Evolutionary conservation across 495 filamentous ascomycete genomes (phyloP).

Genomic region (Saxophila tyrrhenica): DNA sequence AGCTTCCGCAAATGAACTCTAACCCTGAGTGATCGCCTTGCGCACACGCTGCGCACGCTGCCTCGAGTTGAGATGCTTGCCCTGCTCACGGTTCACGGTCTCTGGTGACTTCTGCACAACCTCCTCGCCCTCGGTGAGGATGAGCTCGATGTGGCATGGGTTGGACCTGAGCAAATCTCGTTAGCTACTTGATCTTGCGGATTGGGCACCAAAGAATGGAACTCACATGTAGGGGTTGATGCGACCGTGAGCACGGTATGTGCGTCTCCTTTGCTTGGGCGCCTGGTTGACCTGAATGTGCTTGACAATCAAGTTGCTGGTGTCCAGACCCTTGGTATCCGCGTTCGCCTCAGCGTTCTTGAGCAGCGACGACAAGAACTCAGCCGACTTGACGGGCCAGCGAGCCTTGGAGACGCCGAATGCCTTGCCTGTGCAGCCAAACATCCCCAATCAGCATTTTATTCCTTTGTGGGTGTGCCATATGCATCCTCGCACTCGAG

Average conservation of each 20-base stretch:
- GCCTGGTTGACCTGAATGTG: conserved; percentile 99
- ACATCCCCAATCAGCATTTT: conserved; percentile 7
- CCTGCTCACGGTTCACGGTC: conserved; percentile 46
- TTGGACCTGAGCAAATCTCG: conserved; percentile 48
- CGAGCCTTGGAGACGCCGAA: conserved; percentile 93
- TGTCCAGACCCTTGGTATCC: conserved; percentile 97
- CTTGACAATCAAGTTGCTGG: conserved; percentile 89
- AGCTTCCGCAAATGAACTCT: conserved; percentile 28
- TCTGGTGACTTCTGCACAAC: conserved; percentile 70
- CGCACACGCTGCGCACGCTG: conserved; percentile 76
- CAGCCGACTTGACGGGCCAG: conserved; percentile 98
- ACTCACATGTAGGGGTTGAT: conserved; percentile 60
- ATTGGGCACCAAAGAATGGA: not conserved
- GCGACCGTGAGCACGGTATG: conserved; percentile 93
- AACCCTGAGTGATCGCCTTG: conserved; percentile 70
- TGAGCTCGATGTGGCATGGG: conserved; percentile 98
- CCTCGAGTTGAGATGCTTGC: conserved; percentile 60
- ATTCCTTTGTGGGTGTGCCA: not conserved
- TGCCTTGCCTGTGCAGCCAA: conserved; percentile 72
- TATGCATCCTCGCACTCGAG: conserved; percentile 16
- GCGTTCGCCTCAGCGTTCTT: conserved; percentile 99
- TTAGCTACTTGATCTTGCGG: not conserved
- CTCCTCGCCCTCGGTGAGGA: conserved; percentile 94
- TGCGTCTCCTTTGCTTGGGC: conserved; percentile 92
- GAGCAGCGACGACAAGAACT: conserved; percentile 92